These are phyloP conservation scores for Hortaea werneckii DNA, from an alignment of 2,329 filamentous ascomycete genomes.

Conservation along the genomic window DNA sequence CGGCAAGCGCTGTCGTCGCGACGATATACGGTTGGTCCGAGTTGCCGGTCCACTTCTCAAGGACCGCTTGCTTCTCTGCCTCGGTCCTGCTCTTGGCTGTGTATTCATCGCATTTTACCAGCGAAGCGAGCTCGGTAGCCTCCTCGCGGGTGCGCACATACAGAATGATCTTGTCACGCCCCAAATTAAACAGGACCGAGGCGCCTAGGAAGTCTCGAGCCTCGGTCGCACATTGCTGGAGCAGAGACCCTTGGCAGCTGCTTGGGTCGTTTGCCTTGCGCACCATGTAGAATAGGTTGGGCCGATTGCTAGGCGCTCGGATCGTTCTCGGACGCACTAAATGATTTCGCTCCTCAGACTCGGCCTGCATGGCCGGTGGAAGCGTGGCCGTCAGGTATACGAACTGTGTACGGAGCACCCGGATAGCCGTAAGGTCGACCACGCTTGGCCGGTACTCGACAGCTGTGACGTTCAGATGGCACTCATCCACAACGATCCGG, in stretches of 20 bases:
- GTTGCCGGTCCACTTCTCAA: background rate
- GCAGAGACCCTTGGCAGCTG: background rate
- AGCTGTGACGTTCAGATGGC: slow-evolving; percentile 2
- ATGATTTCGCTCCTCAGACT: background rate
- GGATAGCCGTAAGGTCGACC: background rate
- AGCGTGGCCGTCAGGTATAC: background rate
- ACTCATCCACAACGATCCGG: slow-evolving; percentile 11
- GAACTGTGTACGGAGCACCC: background rate
- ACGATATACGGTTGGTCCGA: background rate
- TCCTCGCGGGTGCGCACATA: background rate
- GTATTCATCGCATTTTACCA: background rate
- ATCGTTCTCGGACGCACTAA: background rate
- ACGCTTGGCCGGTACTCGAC: background rate
- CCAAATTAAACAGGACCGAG: background rate
- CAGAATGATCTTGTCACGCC: background rate
- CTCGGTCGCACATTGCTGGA: background rate
- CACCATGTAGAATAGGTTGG: background rate
- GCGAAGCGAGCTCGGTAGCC: background rate
- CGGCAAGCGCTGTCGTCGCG: background rate
- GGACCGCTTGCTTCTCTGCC: background rate
- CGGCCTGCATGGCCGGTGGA: background rate
- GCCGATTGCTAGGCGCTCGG: background rate
- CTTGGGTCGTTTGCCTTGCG: background rate
- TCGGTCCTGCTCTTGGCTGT: background rate
- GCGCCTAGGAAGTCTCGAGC: background rate